Evolutionary conservation across 73 alveolate species (phyloP).

Genomic region (Paramecium caudatum): DNA sequence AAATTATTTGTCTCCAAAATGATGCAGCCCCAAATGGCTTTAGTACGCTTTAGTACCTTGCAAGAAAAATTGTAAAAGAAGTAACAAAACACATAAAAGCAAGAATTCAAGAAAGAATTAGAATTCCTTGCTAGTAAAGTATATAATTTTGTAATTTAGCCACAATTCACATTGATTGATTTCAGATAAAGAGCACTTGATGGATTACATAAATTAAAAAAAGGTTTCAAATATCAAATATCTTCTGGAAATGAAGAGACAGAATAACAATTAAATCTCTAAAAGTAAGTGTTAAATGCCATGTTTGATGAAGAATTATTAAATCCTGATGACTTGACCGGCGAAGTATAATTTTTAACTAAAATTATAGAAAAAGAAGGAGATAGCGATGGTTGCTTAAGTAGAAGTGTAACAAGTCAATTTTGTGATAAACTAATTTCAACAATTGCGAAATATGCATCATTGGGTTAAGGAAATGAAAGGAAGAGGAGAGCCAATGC

Average conservation of each 20-base stretch:
- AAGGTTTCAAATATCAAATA: constrained; percentile 48
- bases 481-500: constrained; percentile 63
- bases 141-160: neutral
- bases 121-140: constrained; percentile 51
- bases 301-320: constrained; percentile 67
- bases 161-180: constrained; percentile 50
- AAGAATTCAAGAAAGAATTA: constrained; percentile 42
- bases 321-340: neutral
- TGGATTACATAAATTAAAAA: constrained; percentile 47
- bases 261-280: neutral
- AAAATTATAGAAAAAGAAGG: constrained; percentile 15
- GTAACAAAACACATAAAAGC: neutral
- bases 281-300: constrained; percentile 38
- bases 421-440: constrained; percentile 9
- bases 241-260: constrained; percentile 37
- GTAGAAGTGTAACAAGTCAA: constrained; percentile 43
- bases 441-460: constrained; percentile 5
- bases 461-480: constrained; percentile 55
- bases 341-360: neutral
- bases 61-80: constrained; percentile 39
- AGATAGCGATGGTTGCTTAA: constrained; percentile 66
- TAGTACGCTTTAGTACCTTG: neutral
- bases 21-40: too few species aligned
- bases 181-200: constrained; percentile 63
- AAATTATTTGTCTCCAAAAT: neutral